A percentile compares a stretch with the other conserved stretches of the same genome.
phyloP scores from a whole-genome alignment of 2,329 filamentous ascomycete genomes.

The Phaeosphaeria sp. region DNA sequence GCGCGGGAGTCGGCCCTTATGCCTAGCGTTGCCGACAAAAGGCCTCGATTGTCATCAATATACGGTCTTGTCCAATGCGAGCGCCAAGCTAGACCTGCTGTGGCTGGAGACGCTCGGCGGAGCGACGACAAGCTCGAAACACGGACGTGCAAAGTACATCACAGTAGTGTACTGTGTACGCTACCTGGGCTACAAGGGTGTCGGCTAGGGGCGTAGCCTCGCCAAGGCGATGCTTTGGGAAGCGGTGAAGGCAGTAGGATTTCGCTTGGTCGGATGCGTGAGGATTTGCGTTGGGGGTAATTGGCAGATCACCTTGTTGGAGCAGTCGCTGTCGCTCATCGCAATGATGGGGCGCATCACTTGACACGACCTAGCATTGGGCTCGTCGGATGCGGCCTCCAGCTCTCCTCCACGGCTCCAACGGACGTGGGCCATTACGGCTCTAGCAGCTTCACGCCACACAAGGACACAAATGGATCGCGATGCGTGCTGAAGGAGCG shows the following conservation, averaged over 20 bases:
- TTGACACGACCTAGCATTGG: conserved; percentile 1
- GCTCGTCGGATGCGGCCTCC: conserved; percentile 4
- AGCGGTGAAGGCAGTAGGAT: conserved; percentile 18
- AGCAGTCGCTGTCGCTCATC: conserved; percentile 15
- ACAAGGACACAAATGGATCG: conserved; percentile 1
- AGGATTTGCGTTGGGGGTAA: background rate
- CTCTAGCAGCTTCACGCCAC: background rate
- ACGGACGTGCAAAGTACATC: conserved; percentile 9
- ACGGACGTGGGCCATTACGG: conserved; percentile 4
- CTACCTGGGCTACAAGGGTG: conserved; percentile 4
- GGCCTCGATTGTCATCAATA: conserved; percentile 17
- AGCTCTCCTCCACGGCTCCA: background rate
- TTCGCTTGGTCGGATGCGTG: background rate
- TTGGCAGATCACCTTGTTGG: conserved; percentile 10
- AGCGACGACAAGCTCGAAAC: no score
- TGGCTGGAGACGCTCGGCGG: conserved; percentile 19
- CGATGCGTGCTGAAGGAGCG: conserved; percentile 20
- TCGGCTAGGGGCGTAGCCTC: conserved; percentile 16
- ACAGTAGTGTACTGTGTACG: conserved; percentile 10
- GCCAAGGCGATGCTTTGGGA: conserved; percentile 4
- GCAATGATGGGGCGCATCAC: conserved; percentile 9
- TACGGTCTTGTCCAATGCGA: conserved; percentile 26
- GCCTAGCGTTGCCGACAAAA: conserved; percentile 28
- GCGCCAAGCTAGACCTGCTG: conserved; percentile 21
- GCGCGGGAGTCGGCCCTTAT: conserved; percentile 29